Conservation (phyloP, 352 stramenopile species). For the Detonula confervacea region DNA sequence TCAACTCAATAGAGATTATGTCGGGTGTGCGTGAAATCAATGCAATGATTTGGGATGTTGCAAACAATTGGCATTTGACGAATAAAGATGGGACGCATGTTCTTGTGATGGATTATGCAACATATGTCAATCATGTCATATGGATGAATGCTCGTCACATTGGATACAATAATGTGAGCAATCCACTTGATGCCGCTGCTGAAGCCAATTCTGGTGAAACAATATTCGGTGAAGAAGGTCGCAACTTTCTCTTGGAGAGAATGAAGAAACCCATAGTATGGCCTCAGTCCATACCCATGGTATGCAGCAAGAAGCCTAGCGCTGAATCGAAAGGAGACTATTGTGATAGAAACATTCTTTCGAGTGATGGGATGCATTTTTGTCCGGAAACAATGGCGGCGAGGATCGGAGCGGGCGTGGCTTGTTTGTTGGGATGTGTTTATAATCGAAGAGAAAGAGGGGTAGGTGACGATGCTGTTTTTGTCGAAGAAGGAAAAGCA, state of each 20-base stretch:
- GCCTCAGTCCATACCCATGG: conserved; percentile 20
- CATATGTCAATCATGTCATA: conserved; percentile 53
- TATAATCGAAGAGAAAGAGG: conserved; percentile 28
- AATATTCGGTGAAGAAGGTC: conserved; percentile 32
- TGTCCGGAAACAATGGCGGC: conserved; percentile 57
- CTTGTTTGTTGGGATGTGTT: conserved; percentile 60
- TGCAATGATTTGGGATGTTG: conserved; percentile 44
- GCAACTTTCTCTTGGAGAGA: conserved; percentile 39
- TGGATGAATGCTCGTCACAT: conserved; percentile 54
- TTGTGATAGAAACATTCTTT: conserved; percentile 51
- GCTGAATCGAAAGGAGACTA: background rate
- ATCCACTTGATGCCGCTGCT: conserved; percentile 21
- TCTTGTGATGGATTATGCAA: conserved; percentile 54
- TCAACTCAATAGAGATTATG: conserved; percentile 39
- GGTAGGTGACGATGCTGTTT: too few relatives aligned
- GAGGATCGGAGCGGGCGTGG: conserved; percentile 36
- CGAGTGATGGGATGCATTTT: conserved; percentile 63
- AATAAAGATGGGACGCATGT: conserved; percentile 21
- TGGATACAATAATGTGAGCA: conserved; percentile 43
- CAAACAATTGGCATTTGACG: conserved; percentile 31
- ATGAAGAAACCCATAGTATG: conserved; percentile 10
- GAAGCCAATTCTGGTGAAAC: conserved; percentile 6
- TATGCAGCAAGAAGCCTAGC: background rate
- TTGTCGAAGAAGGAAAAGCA: too few relatives aligned
- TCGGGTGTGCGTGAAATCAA: conserved; percentile 4